Percentiles rank a stretch among this genome's conserved stretches.
Conservation (phyloP, 805 yeast species). For the Candida argentea region DNA sequence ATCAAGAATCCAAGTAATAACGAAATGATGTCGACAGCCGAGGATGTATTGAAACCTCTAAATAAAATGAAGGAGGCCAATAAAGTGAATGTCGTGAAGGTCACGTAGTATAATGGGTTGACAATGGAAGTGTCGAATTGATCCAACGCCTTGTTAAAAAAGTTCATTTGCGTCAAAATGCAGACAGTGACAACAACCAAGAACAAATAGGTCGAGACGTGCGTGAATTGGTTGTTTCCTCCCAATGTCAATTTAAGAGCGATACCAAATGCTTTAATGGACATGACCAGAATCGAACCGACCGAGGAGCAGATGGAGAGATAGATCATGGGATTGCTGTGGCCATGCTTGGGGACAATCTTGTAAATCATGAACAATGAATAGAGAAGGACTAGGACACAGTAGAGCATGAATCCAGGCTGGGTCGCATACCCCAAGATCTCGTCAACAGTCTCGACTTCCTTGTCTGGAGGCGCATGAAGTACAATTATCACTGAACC, state of each 20-base stretch:
- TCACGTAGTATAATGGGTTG: slow-evolving; percentile 82
- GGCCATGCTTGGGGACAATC: slow-evolving; percentile 74
- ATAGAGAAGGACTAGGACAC: slow-evolving; percentile 51
- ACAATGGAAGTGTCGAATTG: slow-evolving; percentile 90
- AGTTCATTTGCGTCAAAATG: slow-evolving; percentile 86
- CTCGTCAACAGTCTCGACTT: slow-evolving; percentile 80
- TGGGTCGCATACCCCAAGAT: slow-evolving; percentile 69
- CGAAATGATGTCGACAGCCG: slow-evolving; percentile 70
- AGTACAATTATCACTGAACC: slow-evolving; percentile 83
- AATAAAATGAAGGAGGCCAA: slow-evolving; percentile 79
- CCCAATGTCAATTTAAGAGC: slow-evolving; percentile 75
- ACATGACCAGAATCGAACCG: slow-evolving; percentile 84
- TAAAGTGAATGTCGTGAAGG: slow-evolving; percentile 82
- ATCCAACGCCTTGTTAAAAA: slow-evolving; percentile 86
- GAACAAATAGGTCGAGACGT: slow-evolving; percentile 75
- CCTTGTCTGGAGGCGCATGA: slow-evolving; percentile 94
- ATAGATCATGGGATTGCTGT: slow-evolving; percentile 78
- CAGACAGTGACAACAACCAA: slow-evolving; percentile 69
- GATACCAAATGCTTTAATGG: slow-evolving; percentile 88
- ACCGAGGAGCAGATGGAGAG: slow-evolving; percentile 83
- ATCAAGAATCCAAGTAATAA: slow-evolving; percentile 77
- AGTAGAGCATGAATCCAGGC: slow-evolving; percentile 67
- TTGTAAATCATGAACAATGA: slow-evolving; percentile 71
- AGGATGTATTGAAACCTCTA: slow-evolving; percentile 78
- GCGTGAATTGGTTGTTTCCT: slow-evolving; percentile 84